Base-by-base conservation (phyloP, 2,329 filamentous ascomycete genomes). In the Xylariaceae sp. region DNA sequence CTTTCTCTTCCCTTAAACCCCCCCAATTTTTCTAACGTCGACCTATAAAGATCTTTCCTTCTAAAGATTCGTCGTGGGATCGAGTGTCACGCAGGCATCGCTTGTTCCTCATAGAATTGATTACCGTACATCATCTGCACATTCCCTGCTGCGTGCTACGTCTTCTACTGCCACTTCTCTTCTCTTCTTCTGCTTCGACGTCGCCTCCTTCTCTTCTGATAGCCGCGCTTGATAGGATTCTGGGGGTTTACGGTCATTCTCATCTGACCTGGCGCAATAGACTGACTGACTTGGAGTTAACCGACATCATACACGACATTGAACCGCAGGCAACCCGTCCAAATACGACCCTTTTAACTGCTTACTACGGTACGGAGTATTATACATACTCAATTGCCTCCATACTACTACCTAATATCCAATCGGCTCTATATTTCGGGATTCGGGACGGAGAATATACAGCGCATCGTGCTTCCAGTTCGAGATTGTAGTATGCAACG, bases 1-100 rank as follows among this genome's bases (percentile, higher is more conserved):
- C 59, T 61, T 62, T 59, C 57, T 59, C 48, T 57, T 53, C 52
- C 52, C 49, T 52, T 55, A 41, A 54, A 34, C 39, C 49, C 49
- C 51, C 57, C 37, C 53, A 30, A 30, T 30, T 30, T 63, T 63
- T 59, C 41, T 55, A 53, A 53, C 9, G 10, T n/a, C 41, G 5
- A 44, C 53, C 53, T 41, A 47, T 53, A 49, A 45, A n/a, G 35
- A 34, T n/a, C 15, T 35, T 34, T 30, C 50, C 47, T 51, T 52
- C 44, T 41, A 55, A 55, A 56, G n/a, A 53, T 44, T 45, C 49
- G 48, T 55, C 37, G 37, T 41, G 37, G 11, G 48, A 57, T 54
- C 39, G 50, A 58, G 55, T 53, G 37, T 55, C 52, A n/a, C 50
- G 34, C 58, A 58, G 52, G 34, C 55, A 53, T 48, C 51, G 48